Conservation (phyloP, 169 alveolate species). For the Plasmodium reichenowi region DNA sequence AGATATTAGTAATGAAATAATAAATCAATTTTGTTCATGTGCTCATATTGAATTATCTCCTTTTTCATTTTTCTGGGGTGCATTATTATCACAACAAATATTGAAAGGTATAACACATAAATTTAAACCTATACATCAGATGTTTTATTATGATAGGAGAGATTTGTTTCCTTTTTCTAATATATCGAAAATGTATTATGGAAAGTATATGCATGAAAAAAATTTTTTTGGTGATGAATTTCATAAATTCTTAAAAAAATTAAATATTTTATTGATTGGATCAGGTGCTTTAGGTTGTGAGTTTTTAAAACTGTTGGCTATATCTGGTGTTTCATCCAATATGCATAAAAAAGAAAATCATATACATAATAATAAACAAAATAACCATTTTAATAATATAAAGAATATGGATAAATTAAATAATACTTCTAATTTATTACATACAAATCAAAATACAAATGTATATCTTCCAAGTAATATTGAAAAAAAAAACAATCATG, state of each 20-base stretch:
- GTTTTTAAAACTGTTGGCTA: slow-evolving; percentile 96
- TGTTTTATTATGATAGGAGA: slow-evolving; percentile 52
- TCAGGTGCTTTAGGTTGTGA: slow-evolving; percentile 99
- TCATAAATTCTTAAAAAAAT: slow-evolving; percentile 49
- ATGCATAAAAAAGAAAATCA: not conserved
- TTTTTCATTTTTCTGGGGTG: slow-evolving; percentile 51
- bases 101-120: slow-evolving; percentile 45
- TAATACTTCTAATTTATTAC: not conserved
- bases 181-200: slow-evolving; percentile 51
- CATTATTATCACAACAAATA: slow-evolving; percentile 59
- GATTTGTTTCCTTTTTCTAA: slow-evolving; percentile 50
- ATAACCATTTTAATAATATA: slow-evolving; percentile 3
- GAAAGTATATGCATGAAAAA: slow-evolving; percentile 60
- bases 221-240: slow-evolving; percentile 61
- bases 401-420: slow-evolving; percentile 1
- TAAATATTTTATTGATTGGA: slow-evolving; percentile 90
- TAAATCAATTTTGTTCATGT: slow-evolving; percentile 48
- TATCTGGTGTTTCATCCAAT: slow-evolving; percentile 95
- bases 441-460: too few species aligned
- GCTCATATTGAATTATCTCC: slow-evolving; percentile 68
- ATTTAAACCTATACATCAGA: slow-evolving; percentile 65
- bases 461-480: not conserved
- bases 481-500: not conserved
- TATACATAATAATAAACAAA: not conserved
- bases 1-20: slow-evolving; percentile 33